Evolutionary conservation across 1,284 basidiomycete species (phyloP).

Genomic region (Irpex sp.): DNA sequence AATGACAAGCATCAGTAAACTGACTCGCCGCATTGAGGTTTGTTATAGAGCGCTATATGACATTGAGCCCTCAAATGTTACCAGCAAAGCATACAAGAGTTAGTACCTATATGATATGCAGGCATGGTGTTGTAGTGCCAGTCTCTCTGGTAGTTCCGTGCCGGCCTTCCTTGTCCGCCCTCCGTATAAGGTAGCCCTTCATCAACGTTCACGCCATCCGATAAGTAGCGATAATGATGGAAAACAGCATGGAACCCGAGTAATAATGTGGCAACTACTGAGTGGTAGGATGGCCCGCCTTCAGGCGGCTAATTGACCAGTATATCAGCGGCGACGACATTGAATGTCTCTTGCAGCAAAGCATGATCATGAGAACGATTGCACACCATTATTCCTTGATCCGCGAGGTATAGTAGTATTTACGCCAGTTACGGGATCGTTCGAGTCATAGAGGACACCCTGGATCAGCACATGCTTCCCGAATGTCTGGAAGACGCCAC

Average conservation of each 20-base stretch:
- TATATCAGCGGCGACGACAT: constrained; percentile 11
- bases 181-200: constrained; percentile 16
- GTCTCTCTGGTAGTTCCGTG: too few species aligned
- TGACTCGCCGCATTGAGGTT: too few species aligned
- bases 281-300: constrained; percentile 91
- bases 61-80: too few species aligned
- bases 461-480: neutral
- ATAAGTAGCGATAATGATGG: constrained; percentile 83
- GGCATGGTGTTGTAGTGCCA: too few species aligned
- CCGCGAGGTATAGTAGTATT: constrained; percentile 89
- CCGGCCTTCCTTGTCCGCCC: constrained; percentile 47
- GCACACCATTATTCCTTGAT: constrained; percentile 92
- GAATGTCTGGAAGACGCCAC: constrained; percentile 3
- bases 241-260: constrained; percentile 88
- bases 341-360: constrained; percentile 6
- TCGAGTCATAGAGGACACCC: constrained; percentile 1
- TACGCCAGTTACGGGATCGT: constrained; percentile 33
- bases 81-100: too few species aligned
- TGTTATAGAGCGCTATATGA: too few species aligned
- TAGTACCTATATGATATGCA: too few species aligned
- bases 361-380: constrained; percentile 9
- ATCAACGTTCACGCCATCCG: constrained; percentile 2
- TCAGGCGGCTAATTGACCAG: constrained; percentile 81
- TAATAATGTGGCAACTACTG: constrained; percentile 91
- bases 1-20: too few species aligned